These are phyloP conservation scores for Podila horticola DNA, from an alignment of 192 early-diverging fungal genomes.

Conservation along the genomic window DNA sequence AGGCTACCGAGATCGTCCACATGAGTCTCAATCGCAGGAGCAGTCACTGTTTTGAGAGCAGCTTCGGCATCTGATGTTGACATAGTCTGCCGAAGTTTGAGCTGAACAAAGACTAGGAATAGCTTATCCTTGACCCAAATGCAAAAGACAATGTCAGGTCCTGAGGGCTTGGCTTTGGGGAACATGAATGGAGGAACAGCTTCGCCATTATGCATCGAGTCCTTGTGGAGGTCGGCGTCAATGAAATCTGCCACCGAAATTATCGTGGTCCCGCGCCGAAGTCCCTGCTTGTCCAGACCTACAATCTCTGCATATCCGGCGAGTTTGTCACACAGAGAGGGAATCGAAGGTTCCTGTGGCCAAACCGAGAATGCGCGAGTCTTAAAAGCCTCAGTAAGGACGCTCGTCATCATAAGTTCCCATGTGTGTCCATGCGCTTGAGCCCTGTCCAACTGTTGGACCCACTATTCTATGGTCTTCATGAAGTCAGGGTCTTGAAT, in stretches of 20 bases:
- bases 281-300: constrained; percentile 12
- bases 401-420: constrained; percentile 14
- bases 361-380: background rate
- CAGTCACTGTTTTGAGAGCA: constrained; percentile 5
- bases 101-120: constrained; percentile 14
- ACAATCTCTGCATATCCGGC: constrained; percentile 6
- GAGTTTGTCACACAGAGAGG: background rate
- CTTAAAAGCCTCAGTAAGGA: constrained; percentile 7
- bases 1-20: no score
- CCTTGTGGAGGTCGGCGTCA: constrained; percentile 6
- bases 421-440: constrained; percentile 8
- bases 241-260: constrained; percentile 16
- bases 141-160: constrained; percentile 19
- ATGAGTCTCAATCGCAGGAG: no score
- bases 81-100: constrained; percentile 5
- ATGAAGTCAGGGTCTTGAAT: constrained; percentile 4
- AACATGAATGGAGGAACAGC: constrained; percentile 19
- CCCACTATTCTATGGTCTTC: background rate
- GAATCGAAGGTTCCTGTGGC: constrained; percentile 1
- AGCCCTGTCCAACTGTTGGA: background rate
- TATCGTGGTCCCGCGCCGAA: constrained; percentile 6
- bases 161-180: constrained; percentile 14
- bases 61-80: background rate
- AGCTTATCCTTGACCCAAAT: constrained; percentile 2
- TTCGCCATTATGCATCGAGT: background rate